Conservation (phyloP, 345 rosid genomes). For the Acer saccharum region DNA sequence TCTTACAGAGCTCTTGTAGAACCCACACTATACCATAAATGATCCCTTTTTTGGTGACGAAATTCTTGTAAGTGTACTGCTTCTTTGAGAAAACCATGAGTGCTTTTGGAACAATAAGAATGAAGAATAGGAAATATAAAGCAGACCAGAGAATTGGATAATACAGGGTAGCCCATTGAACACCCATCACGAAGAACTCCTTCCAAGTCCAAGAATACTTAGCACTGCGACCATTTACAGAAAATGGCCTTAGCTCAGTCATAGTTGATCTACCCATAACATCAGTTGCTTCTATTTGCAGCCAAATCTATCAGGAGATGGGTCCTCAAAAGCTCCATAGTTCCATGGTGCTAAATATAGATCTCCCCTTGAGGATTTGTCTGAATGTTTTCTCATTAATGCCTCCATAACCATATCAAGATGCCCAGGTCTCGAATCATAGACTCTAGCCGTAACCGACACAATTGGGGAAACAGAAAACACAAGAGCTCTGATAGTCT, state of each 20-base stretch:
- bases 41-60: constrained; percentile 46
- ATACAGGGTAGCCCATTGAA: constrained; percentile 79
- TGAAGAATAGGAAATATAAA: constrained; percentile 40
- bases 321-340: constrained; percentile 83
- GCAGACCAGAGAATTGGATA: constrained; percentile 66
- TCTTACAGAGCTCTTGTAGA: constrained; percentile 71
- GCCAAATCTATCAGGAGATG: constrained; percentile 89
- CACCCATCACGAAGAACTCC: constrained; percentile 86
- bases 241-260: constrained; percentile 77
- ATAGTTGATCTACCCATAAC: constrained; percentile 52
- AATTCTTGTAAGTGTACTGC: constrained; percentile 57
- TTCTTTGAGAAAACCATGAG: constrained; percentile 49
- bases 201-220: constrained; percentile 87
- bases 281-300: constrained; percentile 76
- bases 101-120: constrained; percentile 63
- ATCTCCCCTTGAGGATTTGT: constrained; percentile 57
- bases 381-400: constrained; percentile 58
- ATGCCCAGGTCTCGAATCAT: constrained; percentile 65
- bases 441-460: constrained; percentile 77
- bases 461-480: constrained; percentile 66
- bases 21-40: constrained; percentile 55
- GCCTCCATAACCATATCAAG: constrained; percentile 65
- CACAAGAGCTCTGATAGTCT: constrained; percentile 78
- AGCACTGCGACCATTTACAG: constrained; percentile 64
- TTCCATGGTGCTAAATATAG: constrained; percentile 86